Evolutionary conservation across 2,329 filamentous ascomycete genomes (phyloP), one percentile per base, ranked within the genome.

Genomic region (Biscogniauxia sp.): DNA sequence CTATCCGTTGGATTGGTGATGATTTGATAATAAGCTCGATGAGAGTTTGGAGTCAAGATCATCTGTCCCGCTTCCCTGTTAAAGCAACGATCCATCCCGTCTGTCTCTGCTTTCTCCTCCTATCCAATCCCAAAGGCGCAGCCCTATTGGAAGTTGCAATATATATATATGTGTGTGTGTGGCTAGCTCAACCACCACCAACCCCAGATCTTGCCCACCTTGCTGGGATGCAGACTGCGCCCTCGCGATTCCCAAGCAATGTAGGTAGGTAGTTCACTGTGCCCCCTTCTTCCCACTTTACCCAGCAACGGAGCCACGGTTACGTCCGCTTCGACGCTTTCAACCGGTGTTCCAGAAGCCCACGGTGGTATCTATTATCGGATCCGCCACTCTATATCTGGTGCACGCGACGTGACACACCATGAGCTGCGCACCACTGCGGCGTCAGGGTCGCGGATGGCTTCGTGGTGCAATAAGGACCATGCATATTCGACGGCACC

Each of bases 311-410:
- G 54, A 56, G 23, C 54, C 54, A 56, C 41, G 37, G 54, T 20
- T 51, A 23, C 41, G 54, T 20, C 54, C 11, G 58, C 57, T 65
- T 66, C 63, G 59, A 63, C 65, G 60, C 62, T 56, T 66, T 66
- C 64, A 66, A 58, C 61, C 61, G 59, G 57, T 49, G 58, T 65
- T 65, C 61, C 61, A 66, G 64, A 66, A 66, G 59, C 64, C 8
- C 23, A 20, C 17, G 17, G 17, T 11, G 25, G 20, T 20, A 25
- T 41, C 52, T 58, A n/a, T 49, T 51, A 51, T 26, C n/a, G 32
- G 20, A 15, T 28, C 57, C 20, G n/a, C 51, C 49, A n/a, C 37
- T 50, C 28, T 51, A 54, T 26, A 56, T 50, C 37, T 49, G 37
- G 54, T 37, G 37, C 54, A 50, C 32, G 32, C 41, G 23, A 56